Conservation (phyloP, 2,329 filamentous ascomycete species). For the Fusarium begoniae region DNA sequence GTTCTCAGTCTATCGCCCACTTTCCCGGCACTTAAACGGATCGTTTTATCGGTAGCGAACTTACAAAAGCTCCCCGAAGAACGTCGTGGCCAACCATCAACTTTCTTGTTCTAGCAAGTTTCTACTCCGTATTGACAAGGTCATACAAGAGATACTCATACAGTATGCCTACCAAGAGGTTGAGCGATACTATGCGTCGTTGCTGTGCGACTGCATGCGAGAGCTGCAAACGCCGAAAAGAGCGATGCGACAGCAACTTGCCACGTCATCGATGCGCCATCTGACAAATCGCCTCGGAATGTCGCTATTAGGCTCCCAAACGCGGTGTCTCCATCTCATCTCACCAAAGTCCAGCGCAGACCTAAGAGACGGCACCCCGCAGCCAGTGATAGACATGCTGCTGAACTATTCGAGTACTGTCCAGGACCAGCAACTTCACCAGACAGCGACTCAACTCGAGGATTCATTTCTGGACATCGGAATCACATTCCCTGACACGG, state of each 20-base stretch:
- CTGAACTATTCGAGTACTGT: accelerated
- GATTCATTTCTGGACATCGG: not conserved
- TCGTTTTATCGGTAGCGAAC: too few species aligned
- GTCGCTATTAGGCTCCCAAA: not conserved
- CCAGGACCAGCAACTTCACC: not conserved
- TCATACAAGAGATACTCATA: too few species aligned
- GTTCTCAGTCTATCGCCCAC: too few species aligned
- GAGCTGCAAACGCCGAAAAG: not conserved
- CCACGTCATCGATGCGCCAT: not conserved
- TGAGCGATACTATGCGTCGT: not conserved
- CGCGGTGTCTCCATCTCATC: not conserved
- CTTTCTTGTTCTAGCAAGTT: too few species aligned
- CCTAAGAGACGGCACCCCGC: accelerated
- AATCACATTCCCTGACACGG: not conserved
- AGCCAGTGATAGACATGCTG: not conserved
- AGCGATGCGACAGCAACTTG: not conserved
- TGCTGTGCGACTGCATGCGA: not conserved
- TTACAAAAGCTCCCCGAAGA: too few species aligned
- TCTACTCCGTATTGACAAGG: not conserved
- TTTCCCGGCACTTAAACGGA: too few species aligned
- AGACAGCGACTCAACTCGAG: not conserved
- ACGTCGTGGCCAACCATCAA: not conserved
- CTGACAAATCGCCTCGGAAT: not conserved
- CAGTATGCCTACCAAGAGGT: not conserved
- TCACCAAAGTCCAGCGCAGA: not conserved